Evolutionary conservation across 2,329 filamentous ascomycete species (phyloP).

Genomic region (Fusarium subglutinans): DNA sequence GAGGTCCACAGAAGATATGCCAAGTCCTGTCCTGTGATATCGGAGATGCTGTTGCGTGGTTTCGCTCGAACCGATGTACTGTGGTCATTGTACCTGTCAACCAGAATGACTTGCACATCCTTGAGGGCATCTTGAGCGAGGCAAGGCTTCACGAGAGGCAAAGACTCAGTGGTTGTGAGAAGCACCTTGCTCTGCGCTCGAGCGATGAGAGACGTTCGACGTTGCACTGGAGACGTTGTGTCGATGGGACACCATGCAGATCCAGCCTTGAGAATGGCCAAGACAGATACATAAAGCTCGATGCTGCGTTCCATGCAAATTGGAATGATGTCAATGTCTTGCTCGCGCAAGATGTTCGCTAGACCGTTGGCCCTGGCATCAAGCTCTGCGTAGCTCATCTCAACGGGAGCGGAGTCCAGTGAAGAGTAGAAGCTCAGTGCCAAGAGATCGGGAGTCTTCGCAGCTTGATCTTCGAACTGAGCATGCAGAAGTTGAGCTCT

Average conservation of each 20-base stretch:
- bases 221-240: conserved; percentile 10
- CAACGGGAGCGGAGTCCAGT: neutral
- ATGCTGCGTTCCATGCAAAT: conserved; percentile 15
- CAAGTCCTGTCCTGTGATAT: neutral
- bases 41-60: neutral
- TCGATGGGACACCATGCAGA: conserved; percentile 27
- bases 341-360: neutral
- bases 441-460: neutral
- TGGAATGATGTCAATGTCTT: conserved; percentile 15
- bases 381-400: conserved; percentile 17
- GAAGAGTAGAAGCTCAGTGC: conserved; percentile 17
- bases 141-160: conserved; percentile 1
- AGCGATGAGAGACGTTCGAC: conserved; percentile 21
- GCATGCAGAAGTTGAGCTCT: conserved; percentile 1
- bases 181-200: conserved; percentile 19
- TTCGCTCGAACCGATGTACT: neutral
- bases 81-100: conserved; percentile 1
- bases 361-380: conserved; percentile 16
- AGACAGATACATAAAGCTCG: conserved; percentile 14
- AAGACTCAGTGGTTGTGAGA: conserved; percentile 1
- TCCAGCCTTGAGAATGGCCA: conserved; percentile 22
- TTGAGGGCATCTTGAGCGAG: neutral
- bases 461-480: conserved; percentile 23
- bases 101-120: conserved; percentile 8
- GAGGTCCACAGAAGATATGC: conserved; percentile 25